Base-by-base conservation (phyloP, 495 filamentous ascomycete species). In the Daldinia grandis region DNA sequence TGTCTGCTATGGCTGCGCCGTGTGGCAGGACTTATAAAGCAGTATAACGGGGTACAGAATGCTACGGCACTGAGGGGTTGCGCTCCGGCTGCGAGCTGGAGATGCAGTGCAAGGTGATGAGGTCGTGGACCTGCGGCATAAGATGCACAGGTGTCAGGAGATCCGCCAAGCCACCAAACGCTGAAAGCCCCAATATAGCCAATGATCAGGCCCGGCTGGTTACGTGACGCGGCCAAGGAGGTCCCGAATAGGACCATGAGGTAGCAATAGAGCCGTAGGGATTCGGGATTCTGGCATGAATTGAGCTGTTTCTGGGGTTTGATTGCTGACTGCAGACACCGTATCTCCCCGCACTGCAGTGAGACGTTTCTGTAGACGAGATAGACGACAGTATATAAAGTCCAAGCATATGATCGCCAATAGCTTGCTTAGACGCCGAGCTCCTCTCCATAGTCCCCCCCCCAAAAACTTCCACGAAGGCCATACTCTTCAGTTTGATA, bases 311-410 rank as follows among this genome's bases (percentile, higher is more conserved):
- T 60, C 61, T 68, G 69, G 69, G 69, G 64, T 72, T 60, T 72
- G 64, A 28, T 68, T 73, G 65, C 70, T 73, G 70, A 73, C 70
- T 68, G 70, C 70, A 73, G 70, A 73, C 56, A 62, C 65, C 70
- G 70, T 73, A 53, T 53, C 65, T 66, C 70, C 70, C 70, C 70
- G 70, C 70, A 73, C 69, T 73, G 70, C 70, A 68, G 70, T 68
- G 57, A 65, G 60, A 73, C 70, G 65, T 30, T 73, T 68, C 61
- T 58, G 40, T 51, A 15, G 57, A 42, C 27, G 55, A 15, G 47
- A 40, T 65, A 40, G 28, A 47, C 17, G 42, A 47, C 56, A 14
- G 8, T 73, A 73, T 73, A 68, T 61, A 68, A 68, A 55, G 57
- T 49, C 25, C 42, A 37, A 17, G 58, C 60, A 58, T 27, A 50